Percentiles rank a stretch among this genome's conserved stretches.
Conservation (phyloP, 352 stramenopile species). For the Poterioochromonas sp. region DNA sequence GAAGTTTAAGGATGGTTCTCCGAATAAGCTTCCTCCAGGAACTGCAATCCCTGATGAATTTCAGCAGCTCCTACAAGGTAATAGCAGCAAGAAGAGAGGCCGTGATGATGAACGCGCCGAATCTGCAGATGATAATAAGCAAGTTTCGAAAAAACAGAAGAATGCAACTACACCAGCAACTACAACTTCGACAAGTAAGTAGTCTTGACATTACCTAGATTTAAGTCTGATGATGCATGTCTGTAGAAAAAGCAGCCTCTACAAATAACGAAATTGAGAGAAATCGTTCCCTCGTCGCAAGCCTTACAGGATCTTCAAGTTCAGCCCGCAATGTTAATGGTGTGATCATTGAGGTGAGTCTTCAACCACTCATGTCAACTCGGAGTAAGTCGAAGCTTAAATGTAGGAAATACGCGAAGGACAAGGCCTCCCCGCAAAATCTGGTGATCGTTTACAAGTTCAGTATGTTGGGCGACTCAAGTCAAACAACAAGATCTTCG, state of each 20-base stretch:
- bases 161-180: neutral
- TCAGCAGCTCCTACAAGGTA: neutral
- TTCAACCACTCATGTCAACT: too few species aligned
- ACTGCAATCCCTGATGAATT: neutral
- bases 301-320: neutral
- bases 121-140: neutral
- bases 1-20: slow-evolving; percentile 28
- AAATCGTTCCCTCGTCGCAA: neutral
- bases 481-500: slow-evolving; percentile 26
- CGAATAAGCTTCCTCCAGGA: slow-evolving; percentile 1
- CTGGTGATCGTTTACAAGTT: slow-evolving; percentile 2
- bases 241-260: neutral
- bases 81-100: neutral
- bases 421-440: neutral
- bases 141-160: neutral
- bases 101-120: neutral
- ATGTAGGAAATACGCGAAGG: neutral
- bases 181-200: too few species aligned
- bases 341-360: slow-evolving; percentile 17
- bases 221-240: too few species aligned
- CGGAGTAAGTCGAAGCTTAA: too few species aligned
- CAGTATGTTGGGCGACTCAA: slow-evolving; percentile 27
- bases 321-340: neutral
- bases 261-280: neutral
- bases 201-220: too few species aligned